phyloP scores from a whole-genome alignment of 164 flowering plant genomes.

The Tinospora cordifolia region DNA sequence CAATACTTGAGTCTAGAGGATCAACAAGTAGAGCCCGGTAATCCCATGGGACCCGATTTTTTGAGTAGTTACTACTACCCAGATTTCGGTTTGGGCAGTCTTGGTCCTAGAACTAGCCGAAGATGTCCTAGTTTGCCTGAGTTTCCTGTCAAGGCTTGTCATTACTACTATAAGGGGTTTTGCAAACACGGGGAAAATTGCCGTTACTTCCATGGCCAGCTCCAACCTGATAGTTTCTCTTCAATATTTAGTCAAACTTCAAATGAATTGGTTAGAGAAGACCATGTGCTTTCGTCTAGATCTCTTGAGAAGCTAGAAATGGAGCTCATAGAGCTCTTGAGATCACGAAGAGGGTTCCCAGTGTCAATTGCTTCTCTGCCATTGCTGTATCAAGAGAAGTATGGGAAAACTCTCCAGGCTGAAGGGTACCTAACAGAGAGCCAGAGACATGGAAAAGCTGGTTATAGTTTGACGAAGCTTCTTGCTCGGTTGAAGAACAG shows the following conservation, averaged over 20 bases:
- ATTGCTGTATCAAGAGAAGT: constrained; percentile 64
- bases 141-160: constrained; percentile 53
- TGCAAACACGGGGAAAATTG: constrained; percentile 82
- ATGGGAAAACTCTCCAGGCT: constrained; percentile 66
- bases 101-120: constrained; percentile 27
- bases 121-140: constrained; percentile 30
- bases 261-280: constrained; percentile 35
- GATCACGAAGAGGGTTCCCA: constrained; percentile 58
- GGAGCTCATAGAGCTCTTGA: constrained; percentile 68
- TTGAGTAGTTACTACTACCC: constrained; percentile 27
- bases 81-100: constrained; percentile 30
- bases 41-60: constrained; percentile 18
- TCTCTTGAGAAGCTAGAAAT: constrained; percentile 71
- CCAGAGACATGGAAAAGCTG: constrained; percentile 89
- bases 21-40: constrained; percentile 37
- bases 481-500: constrained; percentile 66
- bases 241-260: constrained; percentile 26
- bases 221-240: constrained; percentile 32
- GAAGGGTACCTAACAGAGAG: constrained; percentile 91
- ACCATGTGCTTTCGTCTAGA: constrained; percentile 45
- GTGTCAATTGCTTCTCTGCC: constrained; percentile 87
- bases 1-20: constrained; percentile 45
- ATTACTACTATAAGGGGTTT: constrained; percentile 63
- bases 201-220: constrained; percentile 58
- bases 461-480: constrained; percentile 76